A percentile compares a stretch with the other conserved stretches of the same genome.
Conservation (phyloP, 768 basidiomycete species). For the Cyathus striatus region DNA sequence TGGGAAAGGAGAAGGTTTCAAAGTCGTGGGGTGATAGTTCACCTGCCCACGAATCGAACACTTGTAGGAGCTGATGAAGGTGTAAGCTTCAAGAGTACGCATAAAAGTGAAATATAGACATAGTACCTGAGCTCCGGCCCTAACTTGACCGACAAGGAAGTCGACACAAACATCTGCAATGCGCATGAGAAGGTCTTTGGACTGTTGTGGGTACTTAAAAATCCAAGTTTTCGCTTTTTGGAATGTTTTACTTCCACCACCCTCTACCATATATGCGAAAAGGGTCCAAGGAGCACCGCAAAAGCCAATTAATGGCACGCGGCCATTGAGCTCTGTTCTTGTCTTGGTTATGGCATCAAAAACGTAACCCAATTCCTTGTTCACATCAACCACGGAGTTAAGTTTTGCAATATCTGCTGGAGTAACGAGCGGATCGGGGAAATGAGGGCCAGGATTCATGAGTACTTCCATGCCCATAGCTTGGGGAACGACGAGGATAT, state of each 20-base stretch:
- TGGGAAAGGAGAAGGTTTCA: constrained; percentile 75
- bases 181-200: constrained; percentile 66
- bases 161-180: constrained; percentile 91
- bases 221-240: constrained; percentile 94
- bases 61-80: constrained; percentile 80
- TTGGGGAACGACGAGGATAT: constrained; percentile 96
- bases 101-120: not conserved
- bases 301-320: constrained; percentile 96
- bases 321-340: constrained; percentile 72
- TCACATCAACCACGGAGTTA: constrained; percentile 61
- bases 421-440: constrained; percentile 79
- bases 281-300: constrained; percentile 98
- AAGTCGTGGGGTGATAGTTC: constrained; percentile 91
- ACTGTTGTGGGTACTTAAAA: constrained; percentile 84
- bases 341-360: constrained; percentile 89
- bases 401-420: constrained; percentile 72
- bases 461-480: constrained; percentile 94
- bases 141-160: constrained; percentile 87
- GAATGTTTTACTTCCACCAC: constrained; percentile 86
- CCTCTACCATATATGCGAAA: constrained; percentile 98
- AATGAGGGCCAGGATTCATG: constrained; percentile 90
- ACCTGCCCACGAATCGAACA: constrained; percentile 96
- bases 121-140: constrained; percentile 91
- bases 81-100: too few species aligned
- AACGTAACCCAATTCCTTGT: constrained; percentile 84